These are phyloP conservation scores for Hippophae rhamnoides DNA, from an alignment of 306 rosid genomes.

Conservation along the genomic window DNA sequence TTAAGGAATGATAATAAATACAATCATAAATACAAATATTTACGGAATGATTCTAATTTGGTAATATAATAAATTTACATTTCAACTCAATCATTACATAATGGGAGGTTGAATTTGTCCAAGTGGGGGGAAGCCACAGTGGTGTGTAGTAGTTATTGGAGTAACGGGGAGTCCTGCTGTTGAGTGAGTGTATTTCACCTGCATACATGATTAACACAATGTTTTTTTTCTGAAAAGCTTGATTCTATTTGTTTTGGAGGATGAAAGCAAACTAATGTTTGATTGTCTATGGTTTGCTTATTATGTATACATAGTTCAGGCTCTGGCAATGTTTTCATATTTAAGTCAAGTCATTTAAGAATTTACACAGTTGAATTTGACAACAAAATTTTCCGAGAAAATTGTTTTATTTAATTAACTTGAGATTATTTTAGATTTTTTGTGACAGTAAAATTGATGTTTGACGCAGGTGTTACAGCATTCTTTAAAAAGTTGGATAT, in stretches of 20 bases:
- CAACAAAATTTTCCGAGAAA: background rate
- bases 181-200: too few species aligned
- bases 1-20: too few species aligned
- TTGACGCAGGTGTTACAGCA: conserved; percentile 56
- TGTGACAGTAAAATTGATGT: conserved; percentile 29
- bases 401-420: background rate
- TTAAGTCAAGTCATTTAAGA: background rate
- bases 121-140: too few species aligned
- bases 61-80: too few species aligned
- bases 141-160: background rate
- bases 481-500: conserved; percentile 63
- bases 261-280: background rate
- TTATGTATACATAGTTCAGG: background rate
- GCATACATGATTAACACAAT: too few species aligned
- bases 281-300: background rate
- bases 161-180: background rate
- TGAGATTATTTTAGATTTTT: background rate
- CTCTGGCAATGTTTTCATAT: background rate
- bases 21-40: too few species aligned
- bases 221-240: too few species aligned
- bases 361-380: background rate
- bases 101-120: too few species aligned
- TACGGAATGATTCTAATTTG: too few species aligned
- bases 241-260: background rate
- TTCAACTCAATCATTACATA: too few species aligned